These are phyloP conservation scores for Cetradonia linearis DNA, from an alignment of 495 filamentous ascomycete genomes.

Conservation along the genomic window DNA sequence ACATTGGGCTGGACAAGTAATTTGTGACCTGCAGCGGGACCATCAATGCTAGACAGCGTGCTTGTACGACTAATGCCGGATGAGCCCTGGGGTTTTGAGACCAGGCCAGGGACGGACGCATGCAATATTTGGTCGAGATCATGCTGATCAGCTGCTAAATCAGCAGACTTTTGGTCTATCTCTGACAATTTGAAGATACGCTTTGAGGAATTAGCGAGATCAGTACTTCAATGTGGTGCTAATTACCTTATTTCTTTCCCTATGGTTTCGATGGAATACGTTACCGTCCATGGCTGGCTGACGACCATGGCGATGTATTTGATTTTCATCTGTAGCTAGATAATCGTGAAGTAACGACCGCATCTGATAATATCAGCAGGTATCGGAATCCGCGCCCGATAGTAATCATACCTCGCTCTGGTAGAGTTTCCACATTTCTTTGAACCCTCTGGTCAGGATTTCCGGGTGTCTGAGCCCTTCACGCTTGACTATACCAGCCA, in stretches of 20 bases:
- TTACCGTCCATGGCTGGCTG: conserved; percentile 41
- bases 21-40: conserved; percentile 65
- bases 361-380: conserved; percentile 53
- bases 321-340: conserved; percentile 81
- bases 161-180: conserved; percentile 61
- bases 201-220: conserved; percentile 30
- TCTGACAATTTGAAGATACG: conserved; percentile 86
- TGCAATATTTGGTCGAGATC: conserved; percentile 84
- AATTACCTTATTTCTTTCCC: conserved; percentile 57
- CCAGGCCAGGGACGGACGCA: conserved; percentile 83
- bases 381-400: neutral
- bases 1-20: conserved; percentile 89
- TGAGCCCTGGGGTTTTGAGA: conserved; percentile 60
- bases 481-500: conserved; percentile 68
- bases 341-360: conserved; percentile 92
- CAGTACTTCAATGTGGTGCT: neutral
- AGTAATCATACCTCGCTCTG: conserved; percentile 53
- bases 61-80: conserved; percentile 28
- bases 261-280: conserved; percentile 47
- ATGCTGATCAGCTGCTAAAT: conserved; percentile 71
- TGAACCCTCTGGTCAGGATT: conserved; percentile 66
- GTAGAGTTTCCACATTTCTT: conserved; percentile 87
- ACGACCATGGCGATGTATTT: conserved; percentile 38
- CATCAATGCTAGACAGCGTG: conserved; percentile 33
- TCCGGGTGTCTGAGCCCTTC: conserved; percentile 50